A percentile compares a stretch with the other conserved stretches of the same genome.
Evolutionary conservation across 2,329 filamentous ascomycete species (phyloP).

Genomic region (Botrytis fragariae): DNA sequence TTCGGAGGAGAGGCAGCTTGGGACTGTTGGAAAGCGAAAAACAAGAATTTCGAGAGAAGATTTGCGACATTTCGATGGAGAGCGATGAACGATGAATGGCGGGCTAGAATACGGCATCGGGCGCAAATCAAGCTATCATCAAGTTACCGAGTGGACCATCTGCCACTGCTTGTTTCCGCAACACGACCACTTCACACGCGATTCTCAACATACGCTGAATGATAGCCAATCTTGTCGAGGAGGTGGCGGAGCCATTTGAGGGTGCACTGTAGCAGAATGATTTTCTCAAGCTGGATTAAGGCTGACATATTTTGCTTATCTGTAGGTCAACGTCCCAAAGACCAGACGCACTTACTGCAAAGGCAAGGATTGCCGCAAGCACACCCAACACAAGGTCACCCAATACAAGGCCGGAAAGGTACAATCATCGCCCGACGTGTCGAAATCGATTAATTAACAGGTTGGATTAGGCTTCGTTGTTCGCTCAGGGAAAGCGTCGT

Average conservation of each 20-base stretch:
- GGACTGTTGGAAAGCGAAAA: slow-evolving; percentile 1
- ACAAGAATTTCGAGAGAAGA: slow-evolving; percentile 1
- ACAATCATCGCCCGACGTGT: slow-evolving; percentile 34
- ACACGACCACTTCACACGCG: not conserved
- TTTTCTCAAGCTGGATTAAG: not conserved
- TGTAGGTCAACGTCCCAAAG: slow-evolving; percentile 92
- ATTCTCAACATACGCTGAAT: not conserved
- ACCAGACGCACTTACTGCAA: slow-evolving; percentile 98
- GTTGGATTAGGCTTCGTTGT: slow-evolving; percentile 67
- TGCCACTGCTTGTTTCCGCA: not conserved
- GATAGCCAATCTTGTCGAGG: not conserved
- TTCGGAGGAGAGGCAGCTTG: not conserved
- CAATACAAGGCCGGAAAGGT: slow-evolving; percentile 98
- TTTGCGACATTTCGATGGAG: slow-evolving; percentile 9
- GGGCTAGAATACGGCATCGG: not conserved
- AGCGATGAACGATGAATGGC: not conserved
- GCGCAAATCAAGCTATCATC: not conserved
- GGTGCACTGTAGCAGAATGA: not conserved
- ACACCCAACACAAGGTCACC: slow-evolving; percentile 89
- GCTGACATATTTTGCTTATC: slow-evolving; percentile 1
- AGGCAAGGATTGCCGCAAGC: slow-evolving; percentile 89
- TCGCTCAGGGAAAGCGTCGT: slow-evolving; percentile 99
- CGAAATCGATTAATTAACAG: slow-evolving; percentile 20
- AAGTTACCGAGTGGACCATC: not conserved
- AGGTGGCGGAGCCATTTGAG: not conserved